Conservation (phyloP, 1,139 yeast genomes). For the Magnusiomyces paraingens region DNA sequence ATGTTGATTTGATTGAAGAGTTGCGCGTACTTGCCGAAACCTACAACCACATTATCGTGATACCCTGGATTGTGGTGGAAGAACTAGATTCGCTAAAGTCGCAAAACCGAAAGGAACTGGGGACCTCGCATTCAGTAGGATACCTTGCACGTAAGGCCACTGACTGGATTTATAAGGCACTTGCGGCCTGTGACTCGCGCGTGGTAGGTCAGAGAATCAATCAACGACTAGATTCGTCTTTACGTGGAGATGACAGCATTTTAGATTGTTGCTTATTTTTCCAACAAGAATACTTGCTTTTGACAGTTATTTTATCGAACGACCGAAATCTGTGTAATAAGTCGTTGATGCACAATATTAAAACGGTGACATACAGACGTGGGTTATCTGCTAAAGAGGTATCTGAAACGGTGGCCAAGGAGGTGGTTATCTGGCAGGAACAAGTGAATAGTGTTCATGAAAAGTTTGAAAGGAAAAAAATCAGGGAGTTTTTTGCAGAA, state of each 20-base stretch:
- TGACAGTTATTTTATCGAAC: slow-evolving; percentile 63
- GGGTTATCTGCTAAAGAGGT: slow-evolving; percentile 58
- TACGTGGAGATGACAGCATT: slow-evolving; percentile 71
- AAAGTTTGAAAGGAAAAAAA: background rate
- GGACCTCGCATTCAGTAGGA: background rate
- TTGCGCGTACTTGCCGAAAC: slow-evolving; percentile 27
- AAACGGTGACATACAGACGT: slow-evolving; percentile 58
- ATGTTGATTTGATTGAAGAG: slow-evolving; percentile 16
- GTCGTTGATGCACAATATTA: slow-evolving; percentile 60
- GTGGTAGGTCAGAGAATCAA: slow-evolving; percentile 60
- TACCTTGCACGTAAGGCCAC: slow-evolving; percentile 60
- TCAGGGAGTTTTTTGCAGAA: background rate
- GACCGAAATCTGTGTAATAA: slow-evolving; percentile 78
- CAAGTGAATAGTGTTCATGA: background rate
- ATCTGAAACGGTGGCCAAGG: slow-evolving; percentile 36
- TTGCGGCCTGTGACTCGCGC: slow-evolving; percentile 46
- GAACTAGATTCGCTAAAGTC: slow-evolving; percentile 78
- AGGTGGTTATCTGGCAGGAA: slow-evolving; percentile 7
- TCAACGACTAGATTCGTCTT: slow-evolving; percentile 41
- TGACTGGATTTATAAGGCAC: slow-evolving; percentile 63
- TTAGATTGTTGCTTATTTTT: slow-evolving; percentile 76
- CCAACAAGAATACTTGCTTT: slow-evolving; percentile 36
- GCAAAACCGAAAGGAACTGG: slow-evolving; percentile 27
- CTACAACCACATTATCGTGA: slow-evolving; percentile 47
- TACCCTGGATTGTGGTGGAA: slow-evolving; percentile 63